Evolutionary conservation across 1,284 basidiomycete species (phyloP).

Genomic region (Sanguinoderma infundibulare): DNA sequence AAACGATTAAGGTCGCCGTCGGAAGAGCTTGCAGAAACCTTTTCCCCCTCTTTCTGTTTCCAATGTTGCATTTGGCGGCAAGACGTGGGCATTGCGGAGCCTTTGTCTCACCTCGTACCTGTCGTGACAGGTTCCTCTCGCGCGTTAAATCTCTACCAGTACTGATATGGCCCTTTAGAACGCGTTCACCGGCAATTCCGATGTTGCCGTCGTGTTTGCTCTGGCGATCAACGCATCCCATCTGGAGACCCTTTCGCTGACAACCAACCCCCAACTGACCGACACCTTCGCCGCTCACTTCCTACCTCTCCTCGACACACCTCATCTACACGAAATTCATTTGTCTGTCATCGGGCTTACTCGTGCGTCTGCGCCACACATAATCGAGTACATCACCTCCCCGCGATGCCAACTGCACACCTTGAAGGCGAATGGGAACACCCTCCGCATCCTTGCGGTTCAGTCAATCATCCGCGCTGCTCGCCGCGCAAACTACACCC

Average conservation of each 20-base stretch:
- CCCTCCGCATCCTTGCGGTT: conserved; percentile 50
- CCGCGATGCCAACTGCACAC: conserved; percentile 52
- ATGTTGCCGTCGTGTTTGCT: conserved; percentile 42
- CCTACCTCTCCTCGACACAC: conserved; percentile 50
- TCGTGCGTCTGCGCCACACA: conserved; percentile 42
- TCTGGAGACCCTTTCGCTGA: conserved; percentile 49
- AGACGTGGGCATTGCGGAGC: too few species aligned
- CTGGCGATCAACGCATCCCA: conserved; percentile 53
- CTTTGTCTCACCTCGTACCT: too few species aligned
- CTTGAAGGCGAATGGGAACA: conserved; percentile 62
- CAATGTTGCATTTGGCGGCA: too few species aligned
- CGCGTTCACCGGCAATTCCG: conserved; percentile 42
- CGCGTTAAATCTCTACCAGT: too few species aligned
- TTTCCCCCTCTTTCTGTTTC: too few species aligned
- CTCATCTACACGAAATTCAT: conserved; percentile 56
- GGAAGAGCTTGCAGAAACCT: not conserved
- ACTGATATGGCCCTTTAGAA: conserved; percentile 41
- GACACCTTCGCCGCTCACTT: conserved; percentile 57
- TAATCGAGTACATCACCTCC: conserved; percentile 58
- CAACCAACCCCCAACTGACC: conserved; percentile 45
- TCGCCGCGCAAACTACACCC: conserved; percentile 51
- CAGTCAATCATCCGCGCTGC: conserved; percentile 51
- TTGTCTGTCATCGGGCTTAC: conserved; percentile 60
- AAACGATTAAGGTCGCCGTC: too few species aligned
- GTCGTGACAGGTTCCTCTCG: too few species aligned